Evolutionary conservation across 164 flowering plant species (phyloP).

Genomic region (Magnolia officinalis): DNA sequence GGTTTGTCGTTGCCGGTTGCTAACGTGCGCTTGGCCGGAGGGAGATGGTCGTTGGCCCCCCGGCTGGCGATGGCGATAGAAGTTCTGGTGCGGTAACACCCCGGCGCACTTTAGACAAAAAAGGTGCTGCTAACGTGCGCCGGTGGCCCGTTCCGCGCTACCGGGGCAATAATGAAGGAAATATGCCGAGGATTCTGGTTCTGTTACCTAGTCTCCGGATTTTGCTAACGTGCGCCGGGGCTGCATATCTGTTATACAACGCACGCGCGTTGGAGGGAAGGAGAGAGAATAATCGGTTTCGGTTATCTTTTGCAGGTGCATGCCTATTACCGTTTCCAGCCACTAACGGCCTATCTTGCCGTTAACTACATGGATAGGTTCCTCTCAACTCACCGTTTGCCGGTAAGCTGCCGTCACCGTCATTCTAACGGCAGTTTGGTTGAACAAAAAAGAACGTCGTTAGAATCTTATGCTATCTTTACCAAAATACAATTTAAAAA

Average conservation of each 20-base stretch:
- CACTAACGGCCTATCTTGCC: constrained; percentile 87
- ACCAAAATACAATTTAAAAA: not conserved
- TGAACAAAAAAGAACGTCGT: not conserved
- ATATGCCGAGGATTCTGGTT: not conserved
- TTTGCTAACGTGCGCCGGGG: not conserved
- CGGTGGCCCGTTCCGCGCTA: not conserved
- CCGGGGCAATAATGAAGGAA: no score
- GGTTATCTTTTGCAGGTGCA: constrained; percentile 53
- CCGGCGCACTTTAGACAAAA: constrained; percentile 14
- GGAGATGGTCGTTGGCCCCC: not conserved
- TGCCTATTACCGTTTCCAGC: constrained; percentile 61
- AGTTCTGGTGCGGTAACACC: not conserved
- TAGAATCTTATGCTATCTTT: not conserved
- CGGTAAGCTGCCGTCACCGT: constrained; percentile 48
- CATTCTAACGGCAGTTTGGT: not conserved
- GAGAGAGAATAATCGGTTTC: not conserved
- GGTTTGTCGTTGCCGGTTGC: not conserved
- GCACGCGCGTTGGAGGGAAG: not conserved
- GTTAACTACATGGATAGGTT: constrained; percentile 90
- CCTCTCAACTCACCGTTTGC: constrained; percentile 58
- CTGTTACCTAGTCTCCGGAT: not conserved
- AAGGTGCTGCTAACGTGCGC: not conserved
- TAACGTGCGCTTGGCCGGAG: not conserved
- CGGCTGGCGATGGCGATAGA: no score
- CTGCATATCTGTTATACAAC: not conserved